These are phyloP conservation scores for Cladosporium sp. DNA, from an alignment of 2,329 filamentous ascomycete species.

Conservation along the genomic window DNA sequence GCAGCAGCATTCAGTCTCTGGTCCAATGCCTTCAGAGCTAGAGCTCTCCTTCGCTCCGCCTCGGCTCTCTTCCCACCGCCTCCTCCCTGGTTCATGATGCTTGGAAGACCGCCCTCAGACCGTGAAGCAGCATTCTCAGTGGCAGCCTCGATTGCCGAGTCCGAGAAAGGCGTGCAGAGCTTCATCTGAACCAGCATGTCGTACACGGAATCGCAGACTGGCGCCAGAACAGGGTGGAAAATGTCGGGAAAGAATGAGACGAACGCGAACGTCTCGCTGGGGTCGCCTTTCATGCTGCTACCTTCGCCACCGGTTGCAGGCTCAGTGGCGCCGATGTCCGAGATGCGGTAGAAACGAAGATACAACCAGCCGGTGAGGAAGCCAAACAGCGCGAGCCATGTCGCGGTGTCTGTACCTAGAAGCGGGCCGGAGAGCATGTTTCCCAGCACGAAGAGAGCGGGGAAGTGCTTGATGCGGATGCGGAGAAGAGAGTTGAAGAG, in stretches of 20 bases:
- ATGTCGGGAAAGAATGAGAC: constrained; percentile 90
- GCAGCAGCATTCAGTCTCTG: constrained; percentile 79
- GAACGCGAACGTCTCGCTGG: constrained; percentile 93
- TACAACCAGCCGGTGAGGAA: constrained; percentile 92
- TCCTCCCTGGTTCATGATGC: constrained; percentile 45
- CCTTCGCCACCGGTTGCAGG: constrained; percentile 45
- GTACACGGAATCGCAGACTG: constrained; percentile 71
- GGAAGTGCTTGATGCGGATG: constrained; percentile 79
- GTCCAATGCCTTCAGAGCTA: constrained; percentile 87
- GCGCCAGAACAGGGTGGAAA: constrained; percentile 70
- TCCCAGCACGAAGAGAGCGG: constrained; percentile 67
- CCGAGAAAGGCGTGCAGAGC: constrained; percentile 80
- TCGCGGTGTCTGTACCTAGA: constrained; percentile 67
- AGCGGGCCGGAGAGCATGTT: constrained; percentile 62
- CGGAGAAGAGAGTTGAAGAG: constrained; percentile 85
- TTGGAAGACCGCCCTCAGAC: constrained; percentile 57
- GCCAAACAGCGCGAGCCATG: constrained; percentile 74
- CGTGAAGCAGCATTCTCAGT: constrained; percentile 65
- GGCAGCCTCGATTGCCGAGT: constrained; percentile 69
- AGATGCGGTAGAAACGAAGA: constrained; percentile 87
- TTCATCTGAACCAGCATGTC: constrained; percentile 66
- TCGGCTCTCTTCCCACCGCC: constrained; percentile 72
- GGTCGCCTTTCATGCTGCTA: constrained; percentile 70
- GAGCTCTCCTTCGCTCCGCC: constrained; percentile 79
- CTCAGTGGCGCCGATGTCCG: constrained; percentile 44